Evolutionary conservation across 768 basidiomycete species (phyloP).

Genomic region (Calocybe cyanea): DNA sequence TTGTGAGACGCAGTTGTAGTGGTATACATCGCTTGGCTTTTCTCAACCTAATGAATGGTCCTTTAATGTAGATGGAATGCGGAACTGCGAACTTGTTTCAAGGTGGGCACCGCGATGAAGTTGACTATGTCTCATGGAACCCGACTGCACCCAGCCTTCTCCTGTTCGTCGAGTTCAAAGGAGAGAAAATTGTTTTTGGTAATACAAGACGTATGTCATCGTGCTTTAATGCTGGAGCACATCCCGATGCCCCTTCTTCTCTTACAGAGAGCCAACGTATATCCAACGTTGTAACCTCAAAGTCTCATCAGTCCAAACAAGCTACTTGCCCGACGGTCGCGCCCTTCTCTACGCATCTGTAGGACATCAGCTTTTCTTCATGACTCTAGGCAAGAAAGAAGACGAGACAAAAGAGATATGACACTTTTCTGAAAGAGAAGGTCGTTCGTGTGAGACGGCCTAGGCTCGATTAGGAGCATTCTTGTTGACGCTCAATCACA

Average conservation of each 20-base stretch:
- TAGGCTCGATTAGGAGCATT: neutral
- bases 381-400: conserved; percentile 51
- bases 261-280: conserved; percentile 62
- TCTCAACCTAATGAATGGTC: neutral
- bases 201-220: conserved; percentile 69
- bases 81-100: conserved; percentile 62
- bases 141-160: conserved; percentile 80
- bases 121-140: conserved; percentile 84
- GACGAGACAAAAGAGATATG: conserved; percentile 48
- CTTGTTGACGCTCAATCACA: conserved; percentile 2
- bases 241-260: neutral
- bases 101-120: conserved; percentile 73
- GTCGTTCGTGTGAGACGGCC: conserved; percentile 27
- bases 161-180: conserved; percentile 75
- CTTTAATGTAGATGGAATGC: conserved; percentile 54
- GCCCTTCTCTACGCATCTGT: conserved; percentile 61
- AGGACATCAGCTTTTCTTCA: conserved; percentile 56
- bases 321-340: conserved; percentile 70
- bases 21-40: too few relatives aligned
- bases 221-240: neutral
- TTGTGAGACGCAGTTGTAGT: conserved; percentile 48
- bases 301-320: conserved; percentile 58
- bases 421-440: conserved; percentile 47
- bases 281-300: conserved; percentile 59
- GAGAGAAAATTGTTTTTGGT: conserved; percentile 78